phyloP scores from a whole-genome alignment of 2,329 filamentous ascomycete genomes.

The Neoarthrinium moseri region DNA sequence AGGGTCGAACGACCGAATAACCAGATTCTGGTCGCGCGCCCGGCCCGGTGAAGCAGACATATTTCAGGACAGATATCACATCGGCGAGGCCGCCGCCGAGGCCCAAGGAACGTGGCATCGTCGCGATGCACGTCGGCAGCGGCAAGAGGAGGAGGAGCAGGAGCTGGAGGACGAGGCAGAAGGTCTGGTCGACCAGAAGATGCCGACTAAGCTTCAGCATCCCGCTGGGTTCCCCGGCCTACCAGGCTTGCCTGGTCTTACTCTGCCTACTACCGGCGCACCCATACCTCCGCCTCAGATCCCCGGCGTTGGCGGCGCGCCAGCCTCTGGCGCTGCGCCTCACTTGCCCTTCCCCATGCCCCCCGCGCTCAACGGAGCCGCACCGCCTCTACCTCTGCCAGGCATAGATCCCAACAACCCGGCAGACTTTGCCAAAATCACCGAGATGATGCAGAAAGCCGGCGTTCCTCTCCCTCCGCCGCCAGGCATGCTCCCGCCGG shows the following conservation, averaged over 20 bases:
- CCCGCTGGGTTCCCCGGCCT: slow-evolving; percentile 53
- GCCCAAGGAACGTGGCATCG: slow-evolving; percentile 93
- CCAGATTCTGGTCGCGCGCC: slow-evolving; percentile 92
- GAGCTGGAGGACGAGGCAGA: slow-evolving; percentile 93
- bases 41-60: slow-evolving; percentile 84
- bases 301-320: slow-evolving; percentile 28
- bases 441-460: slow-evolving; percentile 65
- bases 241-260: slow-evolving; percentile 51
- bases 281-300: slow-evolving; percentile 32
- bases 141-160: slow-evolving; percentile 90
- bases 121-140: slow-evolving; percentile 72
- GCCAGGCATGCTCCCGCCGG: slow-evolving; percentile 46
- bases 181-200: slow-evolving; percentile 87
- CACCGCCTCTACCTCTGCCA: slow-evolving; percentile 43
- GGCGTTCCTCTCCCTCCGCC: slow-evolving; percentile 61
- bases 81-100: slow-evolving; percentile 89
- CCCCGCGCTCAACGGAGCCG: slow-evolving; percentile 39
- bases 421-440: slow-evolving; percentile 58
- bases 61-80: slow-evolving; percentile 90
- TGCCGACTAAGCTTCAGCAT: slow-evolving; percentile 57
- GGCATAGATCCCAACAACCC: slow-evolving; percentile 60
- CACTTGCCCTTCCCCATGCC: slow-evolving; percentile 52
- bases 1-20: slow-evolving; percentile 94
- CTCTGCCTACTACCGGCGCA: slow-evolving; percentile 35
- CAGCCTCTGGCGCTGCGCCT: slow-evolving; percentile 32